Conservation (phyloP, 306 rosid genomes). For the Corylus avellana region DNA sequence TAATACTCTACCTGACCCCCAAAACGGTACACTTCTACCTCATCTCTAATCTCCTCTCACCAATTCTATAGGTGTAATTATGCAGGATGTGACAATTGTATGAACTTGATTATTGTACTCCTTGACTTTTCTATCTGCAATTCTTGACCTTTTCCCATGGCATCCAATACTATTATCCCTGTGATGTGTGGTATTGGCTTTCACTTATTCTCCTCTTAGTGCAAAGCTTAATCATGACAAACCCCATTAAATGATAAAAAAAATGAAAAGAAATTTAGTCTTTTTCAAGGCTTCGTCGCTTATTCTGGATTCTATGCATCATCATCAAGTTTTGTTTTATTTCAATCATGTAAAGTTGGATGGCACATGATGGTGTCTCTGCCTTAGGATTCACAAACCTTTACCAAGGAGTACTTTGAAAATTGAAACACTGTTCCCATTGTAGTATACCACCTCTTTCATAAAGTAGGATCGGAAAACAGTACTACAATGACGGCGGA, state of each 20-base stretch:
- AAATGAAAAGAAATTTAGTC: constrained; percentile 4
- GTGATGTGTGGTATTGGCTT: constrained; percentile 36
- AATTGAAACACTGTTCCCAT: neutral
- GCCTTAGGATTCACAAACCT: constrained; percentile 37
- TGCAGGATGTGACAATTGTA: constrained; percentile 34
- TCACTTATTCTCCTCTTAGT: constrained; percentile 47
- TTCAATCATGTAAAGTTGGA: constrained; percentile 34
- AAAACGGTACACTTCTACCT: constrained; percentile 15
- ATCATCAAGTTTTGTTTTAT: constrained; percentile 26
- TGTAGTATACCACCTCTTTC: constrained; percentile 27
- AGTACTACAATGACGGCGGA: constrained; percentile 7
- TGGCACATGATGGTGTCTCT: constrained; percentile 46
- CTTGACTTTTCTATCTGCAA: constrained; percentile 19
- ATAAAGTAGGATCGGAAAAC: constrained; percentile 3
- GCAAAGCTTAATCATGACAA: constrained; percentile 50
- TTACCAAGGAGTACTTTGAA: constrained; percentile 29
- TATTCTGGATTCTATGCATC: constrained; percentile 45
- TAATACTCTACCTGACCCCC: neutral
- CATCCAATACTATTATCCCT: constrained; percentile 30
- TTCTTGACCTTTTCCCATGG: constrained; percentile 32
- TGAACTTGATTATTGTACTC: constrained; percentile 33
- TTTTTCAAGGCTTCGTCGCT: constrained; percentile 41
- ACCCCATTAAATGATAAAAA: constrained; percentile 20
- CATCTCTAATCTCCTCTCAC: constrained; percentile 4
- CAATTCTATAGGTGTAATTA: constrained; percentile 14